Base-by-base conservation (phyloP, 148 eudicot genomes). In the Talinum fruticosum region DNA sequence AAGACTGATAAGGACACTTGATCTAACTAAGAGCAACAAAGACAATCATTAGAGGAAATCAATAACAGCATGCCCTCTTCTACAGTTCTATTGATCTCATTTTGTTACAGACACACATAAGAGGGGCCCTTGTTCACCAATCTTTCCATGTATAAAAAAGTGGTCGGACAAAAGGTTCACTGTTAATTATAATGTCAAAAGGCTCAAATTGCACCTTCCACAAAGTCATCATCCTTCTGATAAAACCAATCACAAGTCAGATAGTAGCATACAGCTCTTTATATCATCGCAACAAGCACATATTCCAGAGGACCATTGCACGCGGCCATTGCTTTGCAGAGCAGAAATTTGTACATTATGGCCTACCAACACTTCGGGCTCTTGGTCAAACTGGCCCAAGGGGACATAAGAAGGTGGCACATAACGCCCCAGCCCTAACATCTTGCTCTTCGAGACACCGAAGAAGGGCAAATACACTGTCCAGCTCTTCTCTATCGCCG, bases 261-360 rank as follows among this genome's bases (percentile, higher is more conserved):
- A 88, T 79, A 89, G 88, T 87, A 86, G 84, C 97, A 79, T 92
- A 94, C 97, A 94, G 93, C 93, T 94, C 88, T 82, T 93, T 78
- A 88, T 81, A 89, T 94, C 97, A 80, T 94, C 98, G 80, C 88
- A 92, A 85, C 97, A 94, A 79, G 98, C 98, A 84, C 98, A 94
- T 26, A 94, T 92, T 86, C 98, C 98, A 34, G 98, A 94, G 62
- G 97, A 90, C 98, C 98, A 94, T 62, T 90, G 93, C 30, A 66
- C 77, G 14, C 84, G 79, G 49, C 36, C 83, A 78, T 81, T 79
- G 37, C 69, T 78, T 26, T 19, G 76, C 14, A 45, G 73, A 51
- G 72, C 66, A 70, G 65, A 70, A 76, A 75, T 62, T 66, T 80
- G 74, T 1, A 30, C 85, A 78, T 76, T 76, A n/a, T 75, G 79